phyloP scores from a whole-genome alignment of 495 filamentous ascomycete species.

The Haplographium delicatum region DNA sequence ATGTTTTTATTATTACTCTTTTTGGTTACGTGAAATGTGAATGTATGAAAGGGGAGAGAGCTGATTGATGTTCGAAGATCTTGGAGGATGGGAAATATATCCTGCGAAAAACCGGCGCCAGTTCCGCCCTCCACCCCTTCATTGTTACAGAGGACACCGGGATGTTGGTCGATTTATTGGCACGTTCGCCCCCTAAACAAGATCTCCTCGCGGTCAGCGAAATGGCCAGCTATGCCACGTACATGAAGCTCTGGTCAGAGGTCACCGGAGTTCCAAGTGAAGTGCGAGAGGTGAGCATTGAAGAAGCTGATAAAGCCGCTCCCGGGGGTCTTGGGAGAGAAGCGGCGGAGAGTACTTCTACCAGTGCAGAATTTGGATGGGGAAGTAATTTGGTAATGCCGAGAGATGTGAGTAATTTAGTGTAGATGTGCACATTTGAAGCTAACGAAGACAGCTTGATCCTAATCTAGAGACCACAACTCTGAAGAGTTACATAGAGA shows the following conservation, averaged over 20 bases:
- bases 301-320: constrained; percentile 9
- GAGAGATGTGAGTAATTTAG: constrained; percentile 13
- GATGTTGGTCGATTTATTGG: constrained; percentile 9
- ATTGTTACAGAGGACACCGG: constrained; percentile 13
- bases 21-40: neutral
- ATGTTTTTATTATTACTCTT: neutral
- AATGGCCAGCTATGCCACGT: constrained; percentile 4
- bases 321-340: constrained; percentile 19
- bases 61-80: neutral
- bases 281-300: constrained; percentile 1
- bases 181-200: constrained; percentile 10
- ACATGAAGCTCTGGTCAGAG: constrained; percentile 19
- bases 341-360: constrained; percentile 11
- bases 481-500: constrained; percentile 15
- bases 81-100: constrained; percentile 8
- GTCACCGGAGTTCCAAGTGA: constrained; percentile 2
- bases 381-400: constrained; percentile 17
- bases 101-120: constrained; percentile 1
- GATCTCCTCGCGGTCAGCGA: constrained; percentile 16
- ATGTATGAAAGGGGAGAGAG: neutral
- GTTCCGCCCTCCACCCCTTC: constrained; percentile 10
- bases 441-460: constrained; percentile 16
- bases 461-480: constrained; percentile 8
- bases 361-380: constrained; percentile 24
- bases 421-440: neutral